Evolutionary conservation across 495 filamentous ascomycete genomes (phyloP), one percentile per base, ranked within the genome.

Genomic region (Durotheca rogersii): DNA sequence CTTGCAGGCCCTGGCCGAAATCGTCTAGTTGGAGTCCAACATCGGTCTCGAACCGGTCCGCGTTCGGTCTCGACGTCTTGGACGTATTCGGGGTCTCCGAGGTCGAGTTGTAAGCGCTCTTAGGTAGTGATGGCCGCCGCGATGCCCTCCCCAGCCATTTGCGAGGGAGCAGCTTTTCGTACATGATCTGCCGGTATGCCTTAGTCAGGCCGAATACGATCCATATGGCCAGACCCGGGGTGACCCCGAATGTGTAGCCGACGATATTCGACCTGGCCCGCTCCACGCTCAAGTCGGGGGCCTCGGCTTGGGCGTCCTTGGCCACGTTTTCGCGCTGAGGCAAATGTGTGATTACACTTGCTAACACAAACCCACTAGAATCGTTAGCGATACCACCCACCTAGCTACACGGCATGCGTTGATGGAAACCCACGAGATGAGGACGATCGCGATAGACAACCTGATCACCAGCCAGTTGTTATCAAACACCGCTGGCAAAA

Each of bases 231-330:
- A 62, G 39, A 7, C 54, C 59, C 7, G 59, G 59, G 6, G 59
- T 58, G 11, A 62, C 55, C 6, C 54, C 59, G 12, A 37, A 54
- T 10, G 55, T 58, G 29, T 62, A 62, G 1, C 59, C 59, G 10
- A 58, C 34, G 37, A 62, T 62, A 19, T 55, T 60, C 7, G 56
- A 55, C 23, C 51, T 55, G 2, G 56, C 56, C 40, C 51, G 35
- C 27, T 40, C 51, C 15, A 47, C 19, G 7, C 56, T 36, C 2
- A 60, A n/a, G 41, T 60, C 56, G 3, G 56, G 51, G 14, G 20
- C 45, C 2, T 38, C 17, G 2, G 52, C 44, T 35, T 50, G 23
- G 14, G 45, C 52, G 7, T 56, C 45, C 23, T 39, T 25, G 6
- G 31, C 44, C 16, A 56, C 38, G 19, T 44, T 33, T 17, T 49